phyloP scores from a whole-genome alignment of 2,329 filamentous ascomycete species.

The Aureobasidium vineae region DNA sequence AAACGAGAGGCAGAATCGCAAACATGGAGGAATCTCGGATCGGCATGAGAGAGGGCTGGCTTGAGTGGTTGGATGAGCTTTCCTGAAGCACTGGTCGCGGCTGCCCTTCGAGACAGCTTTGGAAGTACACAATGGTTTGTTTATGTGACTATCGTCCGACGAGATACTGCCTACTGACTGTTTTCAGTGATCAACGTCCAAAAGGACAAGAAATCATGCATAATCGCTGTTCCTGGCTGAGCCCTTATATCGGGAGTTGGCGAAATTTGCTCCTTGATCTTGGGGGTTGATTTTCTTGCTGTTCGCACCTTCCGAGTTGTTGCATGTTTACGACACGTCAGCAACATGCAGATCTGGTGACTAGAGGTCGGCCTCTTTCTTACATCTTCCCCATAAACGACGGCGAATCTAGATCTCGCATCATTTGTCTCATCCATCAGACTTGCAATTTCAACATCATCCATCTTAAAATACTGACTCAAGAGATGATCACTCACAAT shows the following conservation, averaged over 20 bases:
- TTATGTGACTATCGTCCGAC: no score
- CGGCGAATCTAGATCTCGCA: background rate
- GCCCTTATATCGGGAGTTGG: no score
- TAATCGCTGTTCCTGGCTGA: no score
- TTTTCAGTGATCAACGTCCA: no score
- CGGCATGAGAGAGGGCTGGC: background rate
- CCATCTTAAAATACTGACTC: no score
- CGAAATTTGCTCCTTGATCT: background rate
- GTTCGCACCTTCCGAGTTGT: background rate
- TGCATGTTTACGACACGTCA: background rate
- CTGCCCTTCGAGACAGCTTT: background rate
- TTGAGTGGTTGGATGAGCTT: conserved; percentile 3
- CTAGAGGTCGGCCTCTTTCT: no score
- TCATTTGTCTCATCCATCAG: background rate
- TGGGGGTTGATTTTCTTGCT: background rate
- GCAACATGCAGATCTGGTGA: background rate
- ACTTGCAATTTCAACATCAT: no score
- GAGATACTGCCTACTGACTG: no score
- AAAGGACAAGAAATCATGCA: no score
- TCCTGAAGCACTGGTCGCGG: background rate
- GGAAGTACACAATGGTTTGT: no score
- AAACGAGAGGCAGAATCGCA: background rate
- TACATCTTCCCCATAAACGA: background rate
- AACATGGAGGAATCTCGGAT: background rate
- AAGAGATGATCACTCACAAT: no score